Base-by-base conservation (phyloP, 2,329 filamentous ascomycete species). In the Cucurbitaria berberidis region DNA sequence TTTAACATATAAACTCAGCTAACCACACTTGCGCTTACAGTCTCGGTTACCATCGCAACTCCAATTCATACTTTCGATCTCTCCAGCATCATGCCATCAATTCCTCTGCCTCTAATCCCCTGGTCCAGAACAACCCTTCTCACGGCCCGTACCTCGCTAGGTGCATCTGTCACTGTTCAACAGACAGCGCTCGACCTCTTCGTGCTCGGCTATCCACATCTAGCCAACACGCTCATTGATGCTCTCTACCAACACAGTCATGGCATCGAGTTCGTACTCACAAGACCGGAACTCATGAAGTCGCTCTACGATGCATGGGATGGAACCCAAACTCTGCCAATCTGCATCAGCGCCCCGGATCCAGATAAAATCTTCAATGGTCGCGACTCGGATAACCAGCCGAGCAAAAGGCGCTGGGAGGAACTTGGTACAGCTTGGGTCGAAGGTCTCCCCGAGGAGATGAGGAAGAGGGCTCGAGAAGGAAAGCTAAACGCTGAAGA, bases 121-220 rank as follows among this genome's bases (percentile, higher is more conserved):
- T 51, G 47, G 43, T 34, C 32, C 2, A 51, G 39, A 16, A 51
- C 32, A 7, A 22, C 35, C 1, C 48, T 57, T n/a, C 32, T 49
- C 10, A 51, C 11, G 4, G 19, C 34, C 35, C 35, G 38, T 2
- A 32, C 42, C 7, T 41, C 44, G 8, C 8, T 22, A 26, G 16
- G 39, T 5, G 35, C 50, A n/a, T 34, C 51, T 9, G 2, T 27
- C 3, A 21, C 35, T 15, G 41, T 44, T 2, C 46, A 51, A 19
- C 27, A 48, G 5, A 26, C 34, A 21, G 55, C 51, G 13, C 47
- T 54, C 15, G 40, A 48, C 16, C 21, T 51, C 5, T 55, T 48
- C 7, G 35, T 40, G 10, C 32, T 51, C 8, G 47, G 47, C 6
- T 54, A 26, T 13, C 11, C 19, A 13, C 18, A 44, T 4, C 29